Percentiles rank a stretch among this genome's conserved stretches.
phyloP scores from a whole-genome alignment of 2,329 filamentous ascomycete genomes.

The Harringtonia aguacate region DNA sequence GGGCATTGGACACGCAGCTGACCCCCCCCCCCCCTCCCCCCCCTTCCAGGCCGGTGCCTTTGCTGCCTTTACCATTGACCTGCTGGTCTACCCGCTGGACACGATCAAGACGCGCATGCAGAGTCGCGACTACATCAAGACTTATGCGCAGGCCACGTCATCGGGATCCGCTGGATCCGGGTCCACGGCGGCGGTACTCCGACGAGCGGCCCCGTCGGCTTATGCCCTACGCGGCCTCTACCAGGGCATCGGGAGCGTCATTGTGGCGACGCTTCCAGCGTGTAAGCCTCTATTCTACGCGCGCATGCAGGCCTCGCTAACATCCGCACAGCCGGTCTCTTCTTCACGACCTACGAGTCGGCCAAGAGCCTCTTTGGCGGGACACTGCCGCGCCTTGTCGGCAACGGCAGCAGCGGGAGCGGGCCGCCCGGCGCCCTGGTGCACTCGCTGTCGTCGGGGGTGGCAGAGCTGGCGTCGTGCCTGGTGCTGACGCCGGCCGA shows the following conservation, averaged over 20 bases:
- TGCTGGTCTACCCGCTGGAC: slow-evolving; percentile 79
- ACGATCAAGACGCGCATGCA: slow-evolving; percentile 83
- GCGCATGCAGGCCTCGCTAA: too few species aligned
- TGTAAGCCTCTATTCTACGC: slow-evolving; percentile 34
- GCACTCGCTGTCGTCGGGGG: slow-evolving; percentile 62
- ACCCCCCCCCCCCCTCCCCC: background rate
- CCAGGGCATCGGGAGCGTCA: slow-evolving; percentile 76
- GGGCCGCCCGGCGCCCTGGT: slow-evolving; percentile 54
- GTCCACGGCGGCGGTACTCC: background rate
- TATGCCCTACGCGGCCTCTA: slow-evolving; percentile 60
- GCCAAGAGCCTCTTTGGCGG: slow-evolving; percentile 53
- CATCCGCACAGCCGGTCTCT: slow-evolving; percentile 54
- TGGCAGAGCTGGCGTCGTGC: slow-evolving; percentile 76
- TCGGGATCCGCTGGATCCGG: background rate
- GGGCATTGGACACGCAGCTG: background rate
- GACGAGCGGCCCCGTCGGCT: slow-evolving; percentile 26
- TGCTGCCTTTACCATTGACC: slow-evolving; percentile 76
- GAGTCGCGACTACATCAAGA: slow-evolving; percentile 60
- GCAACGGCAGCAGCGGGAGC: background rate
- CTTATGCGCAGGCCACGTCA: slow-evolving; percentile 25
- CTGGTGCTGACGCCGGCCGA: slow-evolving; percentile 80
- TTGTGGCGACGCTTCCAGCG: slow-evolving; percentile 80
- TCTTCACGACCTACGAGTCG: slow-evolving; percentile 84
- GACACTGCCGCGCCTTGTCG: slow-evolving; percentile 26
- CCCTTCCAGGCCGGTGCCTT: slow-evolving; percentile 68